Conservation (phyloP, 1,284 basidiomycete species). For the Pyrrhoderma noxium region DNA sequence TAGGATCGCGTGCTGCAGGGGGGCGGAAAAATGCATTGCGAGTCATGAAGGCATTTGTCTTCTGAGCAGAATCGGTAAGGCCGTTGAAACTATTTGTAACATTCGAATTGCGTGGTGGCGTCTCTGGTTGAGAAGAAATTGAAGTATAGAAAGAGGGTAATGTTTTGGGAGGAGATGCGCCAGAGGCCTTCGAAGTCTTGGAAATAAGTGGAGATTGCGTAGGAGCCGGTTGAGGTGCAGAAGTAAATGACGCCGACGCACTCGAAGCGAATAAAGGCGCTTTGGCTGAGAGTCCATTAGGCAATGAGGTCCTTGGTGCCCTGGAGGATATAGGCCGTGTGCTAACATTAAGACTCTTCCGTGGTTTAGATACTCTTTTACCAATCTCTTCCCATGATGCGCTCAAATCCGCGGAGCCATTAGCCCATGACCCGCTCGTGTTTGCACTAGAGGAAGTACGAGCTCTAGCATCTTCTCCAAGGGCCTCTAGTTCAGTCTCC, state of each 20-base stretch:
- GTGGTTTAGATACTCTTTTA: slow-evolving; percentile 3
- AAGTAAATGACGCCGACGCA: slow-evolving; percentile 9
- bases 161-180: not conserved
- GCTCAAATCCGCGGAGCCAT: slow-evolving; percentile 28
- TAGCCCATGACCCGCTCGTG: slow-evolving; percentile 13
- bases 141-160: slow-evolving; percentile 1
- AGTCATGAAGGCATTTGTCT: slow-evolving; percentile 10
- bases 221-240: not conserved
- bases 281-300: slow-evolving; percentile 10
- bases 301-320: slow-evolving; percentile 7
- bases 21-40: slow-evolving; percentile 18
- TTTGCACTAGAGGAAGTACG: slow-evolving; percentile 20
- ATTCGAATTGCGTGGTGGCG: not conserved
- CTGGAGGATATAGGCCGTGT: not conserved
- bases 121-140: not conserved
- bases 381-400: slow-evolving; percentile 48
- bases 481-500: slow-evolving; percentile 41
- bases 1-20: slow-evolving; percentile 6
- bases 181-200: slow-evolving; percentile 5
- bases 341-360: slow-evolving; percentile 10
- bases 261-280: slow-evolving; percentile 5
- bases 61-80: not conserved
- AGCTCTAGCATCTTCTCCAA: slow-evolving; percentile 11
- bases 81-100: slow-evolving; percentile 10
- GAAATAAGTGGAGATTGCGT: slow-evolving; percentile 10